Evolutionary conservation across 2,329 filamentous ascomycete genomes (phyloP).

Genomic region (Aspergillus tamarii): DNA sequence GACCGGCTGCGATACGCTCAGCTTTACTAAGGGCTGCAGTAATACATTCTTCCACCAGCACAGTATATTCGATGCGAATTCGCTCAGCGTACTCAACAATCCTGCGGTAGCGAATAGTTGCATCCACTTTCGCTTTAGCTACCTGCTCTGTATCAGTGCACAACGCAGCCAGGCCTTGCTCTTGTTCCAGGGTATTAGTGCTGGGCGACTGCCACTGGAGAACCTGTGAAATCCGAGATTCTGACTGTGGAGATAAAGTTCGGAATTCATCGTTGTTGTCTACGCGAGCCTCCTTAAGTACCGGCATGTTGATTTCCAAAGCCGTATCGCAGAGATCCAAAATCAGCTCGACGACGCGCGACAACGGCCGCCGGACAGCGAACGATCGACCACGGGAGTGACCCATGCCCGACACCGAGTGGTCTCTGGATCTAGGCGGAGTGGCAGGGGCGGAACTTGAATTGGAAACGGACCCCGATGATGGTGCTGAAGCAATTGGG

Average conservation of each 20-base stretch:
- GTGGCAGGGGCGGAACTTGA: slow-evolving; percentile 70
- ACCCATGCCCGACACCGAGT: slow-evolving; percentile 68
- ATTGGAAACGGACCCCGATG: slow-evolving; percentile 71
- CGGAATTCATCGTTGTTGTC: slow-evolving; percentile 73
- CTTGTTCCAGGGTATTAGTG: slow-evolving; percentile 86
- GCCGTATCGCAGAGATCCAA: slow-evolving; percentile 95
- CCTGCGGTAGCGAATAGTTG: slow-evolving; percentile 84
- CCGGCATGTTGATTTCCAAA: slow-evolving; percentile 89
- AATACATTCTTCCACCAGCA: slow-evolving; percentile 93
- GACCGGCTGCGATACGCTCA: slow-evolving; percentile 80
- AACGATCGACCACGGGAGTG: slow-evolving; percentile 85
- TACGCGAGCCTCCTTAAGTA: slow-evolving; percentile 80
- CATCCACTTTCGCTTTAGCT: slow-evolving; percentile 86
- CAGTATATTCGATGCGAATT: slow-evolving; percentile 89
- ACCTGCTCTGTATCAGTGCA: slow-evolving; percentile 86
- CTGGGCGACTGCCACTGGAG: slow-evolving; percentile 96
- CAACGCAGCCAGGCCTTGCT: slow-evolving; percentile 84
- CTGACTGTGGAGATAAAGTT: slow-evolving; percentile 93
- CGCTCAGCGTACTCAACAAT: slow-evolving; percentile 96
- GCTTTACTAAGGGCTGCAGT: slow-evolving; percentile 89
- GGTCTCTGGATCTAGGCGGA: slow-evolving; percentile 68
- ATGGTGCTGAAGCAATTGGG: slow-evolving; percentile 67
- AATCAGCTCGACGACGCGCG: slow-evolving; percentile 90
- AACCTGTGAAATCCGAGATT: slow-evolving; percentile 91
- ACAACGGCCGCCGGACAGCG: slow-evolving; percentile 83